Conservation (phyloP, 2,329 filamentous ascomycete genomes). For the Paraphoma chrysanthemicola region DNA sequence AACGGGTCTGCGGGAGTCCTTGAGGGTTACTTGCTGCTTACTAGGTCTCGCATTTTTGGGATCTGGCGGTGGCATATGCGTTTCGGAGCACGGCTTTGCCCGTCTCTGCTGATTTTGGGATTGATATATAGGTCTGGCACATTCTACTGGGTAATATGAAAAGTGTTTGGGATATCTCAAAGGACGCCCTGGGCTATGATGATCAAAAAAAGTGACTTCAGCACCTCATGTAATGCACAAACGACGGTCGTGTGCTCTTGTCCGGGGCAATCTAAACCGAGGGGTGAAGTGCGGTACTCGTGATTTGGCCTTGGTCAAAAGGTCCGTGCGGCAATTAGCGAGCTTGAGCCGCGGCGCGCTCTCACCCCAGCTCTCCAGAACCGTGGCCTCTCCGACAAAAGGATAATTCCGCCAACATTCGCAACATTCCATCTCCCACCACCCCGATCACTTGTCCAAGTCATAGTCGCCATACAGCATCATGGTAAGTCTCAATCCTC, state of each 20-base stretch:
- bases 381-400: conserved; percentile 35
- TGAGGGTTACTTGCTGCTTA: conserved; percentile 24
- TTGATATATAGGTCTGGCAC: conserved; percentile 25
- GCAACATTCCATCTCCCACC: conserved; percentile 12
- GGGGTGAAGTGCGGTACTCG: conserved; percentile 12
- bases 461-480: conserved; percentile 9
- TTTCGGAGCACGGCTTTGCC: conserved; percentile 18
- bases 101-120: conserved; percentile 28
- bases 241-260: no score
- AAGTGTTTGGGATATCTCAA: conserved; percentile 21
- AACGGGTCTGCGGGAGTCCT: conserved; percentile 33
- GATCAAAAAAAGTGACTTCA: no score
- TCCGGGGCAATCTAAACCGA: neutral
- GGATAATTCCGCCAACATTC: conserved; percentile 20
- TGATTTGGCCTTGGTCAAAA: conserved; percentile 4
- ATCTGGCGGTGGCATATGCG: conserved; percentile 25
- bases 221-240: no score
- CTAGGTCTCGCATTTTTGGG: conserved; percentile 17
- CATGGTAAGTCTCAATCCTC: conserved; percentile 24
- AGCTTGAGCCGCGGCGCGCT: conserved; percentile 26
- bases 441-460: conserved; percentile 5
- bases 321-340: conserved; percentile 17
- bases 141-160: conserved; percentile 39
- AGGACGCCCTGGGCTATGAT: no score
- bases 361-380: conserved; percentile 38